A percentile compares a stretch with the other conserved stretches of the same genome.
Evolutionary conservation across 179 eudicot genomes (phyloP).

Genomic region (Spergularia azorica): DNA sequence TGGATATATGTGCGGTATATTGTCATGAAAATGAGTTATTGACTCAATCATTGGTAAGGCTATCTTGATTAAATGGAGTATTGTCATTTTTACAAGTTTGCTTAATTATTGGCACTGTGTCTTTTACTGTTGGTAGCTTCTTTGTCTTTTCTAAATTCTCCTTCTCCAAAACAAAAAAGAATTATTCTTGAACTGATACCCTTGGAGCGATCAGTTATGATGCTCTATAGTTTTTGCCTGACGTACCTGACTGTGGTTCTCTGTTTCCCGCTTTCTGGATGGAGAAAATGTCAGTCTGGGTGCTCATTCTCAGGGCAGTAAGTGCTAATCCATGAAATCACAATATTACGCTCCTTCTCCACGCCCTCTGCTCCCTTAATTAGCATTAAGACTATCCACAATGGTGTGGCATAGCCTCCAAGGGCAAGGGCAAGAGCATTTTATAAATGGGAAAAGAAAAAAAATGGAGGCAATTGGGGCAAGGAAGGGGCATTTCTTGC

Average conservation of each 20-base stretch:
- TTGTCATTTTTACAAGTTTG: background rate
- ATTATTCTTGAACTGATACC: background rate
- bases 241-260: background rate
- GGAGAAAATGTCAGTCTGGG: constrained; percentile 1
- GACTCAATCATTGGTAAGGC: constrained; percentile 65
- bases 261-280: background rate
- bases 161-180: background rate
- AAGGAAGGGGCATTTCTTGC: too few species aligned
- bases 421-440: too few species aligned
- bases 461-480: too few species aligned
- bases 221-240: background rate
- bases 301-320: constrained; percentile 1
- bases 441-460: too few species aligned
- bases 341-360: background rate
- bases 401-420: too few species aligned
- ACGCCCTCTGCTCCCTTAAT: too few species aligned
- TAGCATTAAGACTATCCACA: too few species aligned
- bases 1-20: constrained; percentile 90
- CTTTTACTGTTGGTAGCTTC: background rate
- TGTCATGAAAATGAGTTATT: constrained; percentile 89
- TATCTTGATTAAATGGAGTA: constrained; percentile 14
- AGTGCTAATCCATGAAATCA: background rate
- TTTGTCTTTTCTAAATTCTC: background rate
- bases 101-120: background rate
- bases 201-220: background rate